Percentiles rank a stretch among this genome's conserved stretches.
These are phyloP conservation scores for Mariannaea sp. DNA, from an alignment of 2,329 filamentous ascomycete genomes.

Conservation along the genomic window DNA sequence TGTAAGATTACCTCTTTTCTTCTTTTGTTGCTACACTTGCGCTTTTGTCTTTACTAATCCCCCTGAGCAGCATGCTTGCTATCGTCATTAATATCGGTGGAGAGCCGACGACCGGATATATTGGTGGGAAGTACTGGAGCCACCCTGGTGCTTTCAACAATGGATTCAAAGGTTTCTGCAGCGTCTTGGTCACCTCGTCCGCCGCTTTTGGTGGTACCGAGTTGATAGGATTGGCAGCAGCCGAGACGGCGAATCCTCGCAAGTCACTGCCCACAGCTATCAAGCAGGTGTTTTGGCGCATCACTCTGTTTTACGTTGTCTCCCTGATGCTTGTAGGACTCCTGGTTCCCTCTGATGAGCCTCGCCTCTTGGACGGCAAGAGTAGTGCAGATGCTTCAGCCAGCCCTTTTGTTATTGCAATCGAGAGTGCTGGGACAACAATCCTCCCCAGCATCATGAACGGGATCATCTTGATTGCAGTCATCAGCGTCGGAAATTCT, in stretches of 20 bases:
- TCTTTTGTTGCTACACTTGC: too few relatives aligned
- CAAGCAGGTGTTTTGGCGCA: conserved; percentile 95
- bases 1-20: conserved; percentile 51
- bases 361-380: conserved; percentile 61
- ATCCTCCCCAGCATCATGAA: conserved; percentile 89
- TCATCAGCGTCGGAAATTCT: conserved; percentile 88
- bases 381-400: conserved; percentile 68
- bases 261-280: conserved; percentile 86
- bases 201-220: conserved; percentile 79
- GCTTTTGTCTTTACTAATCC: too few relatives aligned
- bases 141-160: conserved; percentile 82
- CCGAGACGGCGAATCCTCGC: conserved; percentile 77
- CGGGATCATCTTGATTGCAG: conserved; percentile 87
- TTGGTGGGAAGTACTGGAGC: conserved; percentile 77
- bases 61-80: conserved; percentile 68
- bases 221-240: conserved; percentile 74
- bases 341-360: conserved; percentile 74
- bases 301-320: conserved; percentile 86
- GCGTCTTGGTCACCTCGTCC: conserved; percentile 74
- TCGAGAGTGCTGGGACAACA: conserved; percentile 80
- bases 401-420: conserved; percentile 92
- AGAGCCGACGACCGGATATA: conserved; percentile 72
- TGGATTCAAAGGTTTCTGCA: conserved; percentile 79
- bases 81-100: conserved; percentile 85
- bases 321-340: conserved; percentile 80